These are phyloP conservation scores for Megacollybia marginata DNA, from an alignment of 768 basidiomycete species.

Conservation along the genomic window DNA sequence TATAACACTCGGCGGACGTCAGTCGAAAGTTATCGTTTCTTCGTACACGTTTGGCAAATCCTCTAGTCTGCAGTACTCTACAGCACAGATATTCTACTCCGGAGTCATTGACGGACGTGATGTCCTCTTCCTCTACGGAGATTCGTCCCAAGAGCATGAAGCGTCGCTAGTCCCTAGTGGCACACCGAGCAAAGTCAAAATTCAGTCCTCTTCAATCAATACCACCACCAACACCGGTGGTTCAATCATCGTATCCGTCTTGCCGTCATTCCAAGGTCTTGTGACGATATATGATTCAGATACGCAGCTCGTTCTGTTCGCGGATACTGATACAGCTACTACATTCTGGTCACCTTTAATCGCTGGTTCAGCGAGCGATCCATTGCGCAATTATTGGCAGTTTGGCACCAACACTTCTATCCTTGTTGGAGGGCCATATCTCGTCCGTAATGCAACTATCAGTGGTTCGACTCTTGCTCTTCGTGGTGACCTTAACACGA, in stretches of 20 bases:
- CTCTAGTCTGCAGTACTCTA: constrained; percentile 58
- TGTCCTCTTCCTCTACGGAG: constrained; percentile 56
- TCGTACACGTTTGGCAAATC: constrained; percentile 62
- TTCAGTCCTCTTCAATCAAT: constrained; percentile 18
- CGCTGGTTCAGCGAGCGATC: constrained; percentile 27
- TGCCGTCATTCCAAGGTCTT: constrained; percentile 49
- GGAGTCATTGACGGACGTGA: constrained; percentile 55
- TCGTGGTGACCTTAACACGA: constrained; percentile 60
- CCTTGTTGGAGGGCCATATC: constrained; percentile 58
- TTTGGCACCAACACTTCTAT: constrained; percentile 66
- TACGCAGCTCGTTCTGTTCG: constrained; percentile 60
- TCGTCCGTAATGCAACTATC: constrained; percentile 51
- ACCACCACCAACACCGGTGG: constrained; percentile 19
- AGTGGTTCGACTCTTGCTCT: constrained; percentile 46
- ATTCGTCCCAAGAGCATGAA: constrained; percentile 49
- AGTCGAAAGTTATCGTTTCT: constrained; percentile 67
- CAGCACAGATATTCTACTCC: constrained; percentile 66
- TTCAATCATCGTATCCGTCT: constrained; percentile 43
- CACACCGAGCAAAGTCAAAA: constrained; percentile 31
- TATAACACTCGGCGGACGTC: constrained; percentile 59
- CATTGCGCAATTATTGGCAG: constrained; percentile 59
- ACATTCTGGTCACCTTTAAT: constrained; percentile 76
- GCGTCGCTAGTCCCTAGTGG: constrained; percentile 37
- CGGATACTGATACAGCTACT: constrained; percentile 56
- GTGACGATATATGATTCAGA: constrained; percentile 61